phyloP scores from a whole-genome alignment of 1,284 basidiomycete species.

The Cutaneotrichosporon spelunceum region DNA sequence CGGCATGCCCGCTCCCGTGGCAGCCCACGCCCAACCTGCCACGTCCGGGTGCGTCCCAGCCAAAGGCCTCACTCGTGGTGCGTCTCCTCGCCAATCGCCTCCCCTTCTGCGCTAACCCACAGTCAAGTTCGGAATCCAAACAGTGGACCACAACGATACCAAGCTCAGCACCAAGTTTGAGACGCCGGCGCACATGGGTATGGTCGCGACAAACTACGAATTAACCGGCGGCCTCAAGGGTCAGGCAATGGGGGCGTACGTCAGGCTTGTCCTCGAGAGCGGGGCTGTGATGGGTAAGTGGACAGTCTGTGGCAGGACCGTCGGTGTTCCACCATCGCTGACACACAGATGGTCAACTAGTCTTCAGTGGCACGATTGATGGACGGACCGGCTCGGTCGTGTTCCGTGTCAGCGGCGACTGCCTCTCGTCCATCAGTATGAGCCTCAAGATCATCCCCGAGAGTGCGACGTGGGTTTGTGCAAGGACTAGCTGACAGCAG shows the following conservation, averaged over 20 bases:
- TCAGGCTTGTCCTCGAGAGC: background rate
- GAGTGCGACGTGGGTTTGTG: background rate
- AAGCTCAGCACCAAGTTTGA: background rate
- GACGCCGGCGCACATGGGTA: background rate
- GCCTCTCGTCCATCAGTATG: background rate
- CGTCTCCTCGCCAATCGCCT: background rate
- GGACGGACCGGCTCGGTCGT: background rate
- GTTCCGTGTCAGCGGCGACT: background rate
- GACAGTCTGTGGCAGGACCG: too few relatives aligned
- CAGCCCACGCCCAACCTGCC: background rate
- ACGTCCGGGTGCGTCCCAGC: background rate
- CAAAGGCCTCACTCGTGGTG: background rate
- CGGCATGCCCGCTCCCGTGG: background rate
- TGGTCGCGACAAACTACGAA: background rate
- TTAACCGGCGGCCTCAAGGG: background rate
- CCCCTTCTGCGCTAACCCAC: background rate
- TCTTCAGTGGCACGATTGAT: background rate
- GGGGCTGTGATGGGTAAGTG: constrained; percentile 1
- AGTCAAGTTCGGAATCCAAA: background rate
- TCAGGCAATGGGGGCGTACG: background rate
- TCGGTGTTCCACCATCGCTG: background rate
- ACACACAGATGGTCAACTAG: constrained; percentile 1
- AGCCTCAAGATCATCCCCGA: background rate
- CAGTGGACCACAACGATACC: background rate
- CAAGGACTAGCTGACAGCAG: background rate